Evolutionary conservation across 2,329 filamentous ascomycete species (phyloP), one percentile per base, ranked within the genome.

Genomic region (Aspergillus sp.): DNA sequence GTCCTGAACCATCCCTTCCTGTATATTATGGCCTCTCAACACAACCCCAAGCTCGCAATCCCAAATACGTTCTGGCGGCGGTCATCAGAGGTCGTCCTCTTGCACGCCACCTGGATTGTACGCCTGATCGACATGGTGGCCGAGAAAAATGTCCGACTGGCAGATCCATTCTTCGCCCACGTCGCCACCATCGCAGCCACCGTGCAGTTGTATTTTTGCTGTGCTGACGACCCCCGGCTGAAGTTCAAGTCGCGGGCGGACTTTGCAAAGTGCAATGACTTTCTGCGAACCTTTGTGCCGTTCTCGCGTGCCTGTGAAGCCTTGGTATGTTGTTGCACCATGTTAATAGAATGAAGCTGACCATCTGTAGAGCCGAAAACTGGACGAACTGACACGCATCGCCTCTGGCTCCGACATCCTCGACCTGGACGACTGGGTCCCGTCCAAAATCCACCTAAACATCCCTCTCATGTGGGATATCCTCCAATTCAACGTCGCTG

Each of bases 61-160:
- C 81, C 81, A 0, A 83, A 83, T 55, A 81, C 79, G 0, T 83
- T 83, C 56, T 83, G 81, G 81, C 73, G 79, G 41, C 68, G 79
- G 3, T 82, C 80, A 0, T 82, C 79, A 0, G 81, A 83, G 61
- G 66, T 81, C 12, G 81, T 80, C 0, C 66, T 83, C 1, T 67
- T 83, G 2, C 81, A 83, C 48, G 76, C 79, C 2, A 83, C 81
- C 0, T 83, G 81, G 81, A 77, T 83, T 41, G 80, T 81, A 13
- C 76, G 81, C 3, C 77, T 83, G 67, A 82, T 83, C 39, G 80
- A 82, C 48, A 82, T 83, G 81, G 77, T 81, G 1, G 70, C 78
- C 1, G 79, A 82, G 54, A 82, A 82, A 67, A 75, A 79, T 51
- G 70, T 82, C 9, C 74, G 74, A 4, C 69, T 83, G 7, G 76